These are phyloP conservation scores for Erigeron canadensis DNA, from an alignment of 129 eudicot genomes.

Conservation along the genomic window DNA sequence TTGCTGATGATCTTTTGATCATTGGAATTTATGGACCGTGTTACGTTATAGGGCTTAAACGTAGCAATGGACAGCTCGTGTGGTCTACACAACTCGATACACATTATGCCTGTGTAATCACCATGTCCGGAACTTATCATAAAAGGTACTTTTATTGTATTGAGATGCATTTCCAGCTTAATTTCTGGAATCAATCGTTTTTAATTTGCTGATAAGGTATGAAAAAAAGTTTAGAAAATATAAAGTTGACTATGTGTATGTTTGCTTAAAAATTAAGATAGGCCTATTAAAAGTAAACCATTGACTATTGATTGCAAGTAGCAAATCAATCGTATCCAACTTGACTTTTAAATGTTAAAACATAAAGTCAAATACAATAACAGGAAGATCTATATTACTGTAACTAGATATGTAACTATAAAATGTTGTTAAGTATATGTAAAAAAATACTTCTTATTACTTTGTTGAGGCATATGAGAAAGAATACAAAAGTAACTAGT, in stretches of 20 bases:
- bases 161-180: not conserved
- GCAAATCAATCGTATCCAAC: constrained; percentile 3
- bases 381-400: not conserved
- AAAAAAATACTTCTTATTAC: too few species aligned
- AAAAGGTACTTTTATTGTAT: constrained; percentile 27
- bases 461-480: too few species aligned
- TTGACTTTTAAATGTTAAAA: not conserved
- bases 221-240: not conserved
- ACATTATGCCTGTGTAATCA: constrained; percentile 39
- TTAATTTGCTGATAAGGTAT: too few species aligned
- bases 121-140: constrained; percentile 63
- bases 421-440: too few species aligned
- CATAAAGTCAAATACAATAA: constrained; percentile 9
- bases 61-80: constrained; percentile 44
- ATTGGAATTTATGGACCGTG: constrained; percentile 63
- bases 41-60: constrained; percentile 43
- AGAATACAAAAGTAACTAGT: not conserved
- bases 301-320: constrained; percentile 12
- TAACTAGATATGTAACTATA: too few species aligned
- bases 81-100: constrained; percentile 54
- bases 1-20: constrained; percentile 44
- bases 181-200: not conserved
- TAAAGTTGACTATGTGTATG: constrained; percentile 1
- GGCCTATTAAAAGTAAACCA: not conserved
- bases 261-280: not conserved